Conservation (phyloP, 2,329 filamentous ascomycete species). For the Ascochyta viciae-villosae region DNA sequence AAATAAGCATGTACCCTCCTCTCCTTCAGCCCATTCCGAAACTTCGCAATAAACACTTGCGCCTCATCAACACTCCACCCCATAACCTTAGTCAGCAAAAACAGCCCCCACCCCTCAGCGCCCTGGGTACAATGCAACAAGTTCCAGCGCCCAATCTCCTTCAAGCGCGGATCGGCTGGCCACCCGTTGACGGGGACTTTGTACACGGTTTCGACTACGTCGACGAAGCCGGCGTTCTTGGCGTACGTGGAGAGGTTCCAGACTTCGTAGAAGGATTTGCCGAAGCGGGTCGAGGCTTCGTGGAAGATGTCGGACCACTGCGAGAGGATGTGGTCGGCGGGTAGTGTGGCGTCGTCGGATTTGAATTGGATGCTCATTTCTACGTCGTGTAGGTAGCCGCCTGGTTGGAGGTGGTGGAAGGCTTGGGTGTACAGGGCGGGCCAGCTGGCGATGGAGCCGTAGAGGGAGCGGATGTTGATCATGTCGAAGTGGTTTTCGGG, state of each 20-base stretch:
- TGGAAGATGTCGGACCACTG: conserved; percentile 38
- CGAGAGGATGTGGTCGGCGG: conserved; percentile 36
- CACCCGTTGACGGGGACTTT: conserved; percentile 41
- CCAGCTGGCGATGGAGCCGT: conserved; percentile 54
- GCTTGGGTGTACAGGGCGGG: conserved; percentile 45
- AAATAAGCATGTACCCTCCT: conserved; percentile 44
- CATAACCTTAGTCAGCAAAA: conserved; percentile 39
- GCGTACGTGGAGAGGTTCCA: conserved; percentile 38
- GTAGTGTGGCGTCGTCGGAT: conserved; percentile 48
- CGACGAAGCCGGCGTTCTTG: conserved; percentile 32
- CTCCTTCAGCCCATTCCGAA: conserved; percentile 39
- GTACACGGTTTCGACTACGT: conserved; percentile 37
- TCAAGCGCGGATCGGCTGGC: conserved; percentile 38
- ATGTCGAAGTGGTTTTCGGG: conserved; percentile 44
- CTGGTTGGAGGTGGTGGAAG: conserved; percentile 39
- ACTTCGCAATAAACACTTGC: conserved; percentile 51
- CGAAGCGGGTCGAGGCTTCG: conserved; percentile 30
- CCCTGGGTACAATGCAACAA: conserved; percentile 38
- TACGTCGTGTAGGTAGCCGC: conserved; percentile 51
- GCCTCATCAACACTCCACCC: conserved; percentile 52
- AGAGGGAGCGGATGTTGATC: conserved; percentile 54
- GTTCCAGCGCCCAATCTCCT: conserved; percentile 45
- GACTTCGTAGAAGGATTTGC: conserved; percentile 37
- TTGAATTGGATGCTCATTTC: conserved; percentile 52
- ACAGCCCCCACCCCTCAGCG: conserved; percentile 38